phyloP scores from a whole-genome alignment of 306 rosid species.

The Parietaria judaica region DNA sequence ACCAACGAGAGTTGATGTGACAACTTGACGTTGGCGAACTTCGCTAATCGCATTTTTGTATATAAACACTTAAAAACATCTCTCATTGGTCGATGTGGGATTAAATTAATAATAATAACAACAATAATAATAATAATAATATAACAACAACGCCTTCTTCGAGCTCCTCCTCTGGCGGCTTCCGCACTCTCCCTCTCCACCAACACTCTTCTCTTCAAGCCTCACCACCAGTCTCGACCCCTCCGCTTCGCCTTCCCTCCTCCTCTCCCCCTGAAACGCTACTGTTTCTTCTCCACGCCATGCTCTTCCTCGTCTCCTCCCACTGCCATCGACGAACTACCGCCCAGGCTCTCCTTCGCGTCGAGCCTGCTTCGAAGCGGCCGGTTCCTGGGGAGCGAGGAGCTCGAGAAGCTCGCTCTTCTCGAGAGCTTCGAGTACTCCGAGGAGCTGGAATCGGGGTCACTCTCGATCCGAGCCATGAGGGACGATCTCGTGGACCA shows the following conservation, averaged over 20 bases:
- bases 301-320: slow-evolving; percentile 20
- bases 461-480: slow-evolving; percentile 70
- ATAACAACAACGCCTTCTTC: too few species aligned
- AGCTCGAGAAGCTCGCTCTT: too few species aligned
- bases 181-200: slow-evolving; percentile 27
- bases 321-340: slow-evolving; percentile 10
- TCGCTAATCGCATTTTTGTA: too few species aligned
- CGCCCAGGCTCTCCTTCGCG: slow-evolving; percentile 20
- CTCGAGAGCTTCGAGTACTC: slow-evolving; percentile 38
- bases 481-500: slow-evolving; percentile 44
- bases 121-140: too few species aligned
- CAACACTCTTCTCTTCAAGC: slow-evolving; percentile 10
- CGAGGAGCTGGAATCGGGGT: slow-evolving; percentile 56
- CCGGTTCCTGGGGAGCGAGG: slow-evolving; percentile 51
- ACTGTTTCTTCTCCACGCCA: slow-evolving; percentile 30
- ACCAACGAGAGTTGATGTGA: too few species aligned
- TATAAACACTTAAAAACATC: too few species aligned
- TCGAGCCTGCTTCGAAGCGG: slow-evolving; percentile 50
- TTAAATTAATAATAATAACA: too few species aligned
- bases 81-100: too few species aligned
- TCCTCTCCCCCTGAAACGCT: slow-evolving; percentile 11
- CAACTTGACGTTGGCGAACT: too few species aligned
- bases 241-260: slow-evolving; percentile 21
- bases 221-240: slow-evolving; percentile 14
- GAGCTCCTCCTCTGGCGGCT: slow-evolving; percentile 48